Evolutionary conservation across 78 protist species (phyloP).

Genomic region (Polysphondylium violaceum): DNA sequence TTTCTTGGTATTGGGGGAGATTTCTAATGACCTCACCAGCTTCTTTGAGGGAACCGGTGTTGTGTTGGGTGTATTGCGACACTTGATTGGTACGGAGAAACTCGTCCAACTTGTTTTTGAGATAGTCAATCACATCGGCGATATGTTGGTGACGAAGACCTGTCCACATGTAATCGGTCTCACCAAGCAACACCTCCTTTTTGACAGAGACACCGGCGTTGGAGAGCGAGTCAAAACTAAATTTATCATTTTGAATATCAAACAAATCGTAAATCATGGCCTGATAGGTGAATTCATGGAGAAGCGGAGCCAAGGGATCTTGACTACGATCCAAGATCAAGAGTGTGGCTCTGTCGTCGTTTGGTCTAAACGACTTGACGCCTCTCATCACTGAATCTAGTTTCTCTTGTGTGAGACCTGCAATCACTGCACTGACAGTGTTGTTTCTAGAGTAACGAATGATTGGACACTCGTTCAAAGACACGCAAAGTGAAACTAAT

Average conservation of each 20-base stretch:
- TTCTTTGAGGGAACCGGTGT: conserved; percentile 71
- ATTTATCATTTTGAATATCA: conserved; percentile 74
- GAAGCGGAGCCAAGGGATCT: conserved; percentile 90
- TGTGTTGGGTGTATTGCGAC: conserved; percentile 15
- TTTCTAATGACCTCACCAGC: conserved; percentile 80
- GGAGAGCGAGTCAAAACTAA: conserved; percentile 33
- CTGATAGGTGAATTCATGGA: conserved; percentile 93
- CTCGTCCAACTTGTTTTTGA: conserved; percentile 75
- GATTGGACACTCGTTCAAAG: conserved; percentile 79
- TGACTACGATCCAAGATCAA: conserved; percentile 85
- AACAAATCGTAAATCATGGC: conserved; percentile 91
- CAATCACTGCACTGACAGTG: conserved; percentile 27
- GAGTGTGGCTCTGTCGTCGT: conserved; percentile 58
- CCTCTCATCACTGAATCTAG: conserved; percentile 23
- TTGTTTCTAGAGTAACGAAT: conserved; percentile 62
- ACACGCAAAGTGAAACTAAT: conserved; percentile 77
- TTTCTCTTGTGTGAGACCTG: conserved; percentile 58
- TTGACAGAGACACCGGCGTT: conserved; percentile 9
- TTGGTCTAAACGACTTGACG: conserved; percentile 14
- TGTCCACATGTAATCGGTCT: conserved; percentile 86
- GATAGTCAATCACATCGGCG: conserved; percentile 81
- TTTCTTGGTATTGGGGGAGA: conserved; percentile 92
- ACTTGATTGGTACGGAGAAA: conserved; percentile 77
- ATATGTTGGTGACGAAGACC: conserved; percentile 86
- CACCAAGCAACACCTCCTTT: conserved; percentile 84